Conservation (phyloP, 139 green algal species). For the Chloropicon primus region DNA sequence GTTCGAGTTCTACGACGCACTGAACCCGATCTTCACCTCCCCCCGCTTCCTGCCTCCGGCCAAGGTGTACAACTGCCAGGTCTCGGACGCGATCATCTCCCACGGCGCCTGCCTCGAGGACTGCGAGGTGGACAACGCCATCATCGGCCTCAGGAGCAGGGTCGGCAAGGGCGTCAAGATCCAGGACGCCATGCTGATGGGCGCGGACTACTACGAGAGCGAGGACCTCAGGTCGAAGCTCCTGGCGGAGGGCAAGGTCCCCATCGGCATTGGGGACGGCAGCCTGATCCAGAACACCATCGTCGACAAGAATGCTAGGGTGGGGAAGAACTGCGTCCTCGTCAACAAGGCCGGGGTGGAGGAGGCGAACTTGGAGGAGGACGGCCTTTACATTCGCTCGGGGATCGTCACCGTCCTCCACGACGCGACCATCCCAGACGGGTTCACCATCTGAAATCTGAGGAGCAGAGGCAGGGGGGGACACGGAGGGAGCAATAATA, state of each 20-base stretch:
- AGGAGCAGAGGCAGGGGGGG: not conserved
- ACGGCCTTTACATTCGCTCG: constrained; percentile 86
- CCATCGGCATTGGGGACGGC: constrained; percentile 79
- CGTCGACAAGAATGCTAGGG: constrained; percentile 98
- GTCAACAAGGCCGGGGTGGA: constrained; percentile 81
- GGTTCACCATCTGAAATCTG: constrained; percentile 54
- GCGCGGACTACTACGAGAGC: constrained; percentile 93
- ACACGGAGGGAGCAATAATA: too few relatives aligned
- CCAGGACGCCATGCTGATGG: constrained; percentile 76
- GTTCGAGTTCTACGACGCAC: constrained; percentile 96
- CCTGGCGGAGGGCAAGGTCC: constrained; percentile 52
- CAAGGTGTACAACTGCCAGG: constrained; percentile 66
- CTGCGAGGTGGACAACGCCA: constrained; percentile 71
- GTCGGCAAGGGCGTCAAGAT: constrained; percentile 48
- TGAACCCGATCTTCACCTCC: constrained; percentile 94
- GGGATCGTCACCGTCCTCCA: constrained; percentile 88
- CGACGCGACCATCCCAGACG: constrained; percentile 64
- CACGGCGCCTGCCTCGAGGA: constrained; percentile 65
- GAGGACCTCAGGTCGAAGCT: constrained; percentile 56
- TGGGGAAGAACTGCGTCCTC: constrained; percentile 72
- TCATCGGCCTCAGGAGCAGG: constrained; percentile 82
- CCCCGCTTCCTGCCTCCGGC: constrained; percentile 92
- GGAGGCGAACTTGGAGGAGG: constrained; percentile 65
- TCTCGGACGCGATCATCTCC: constrained; percentile 61
- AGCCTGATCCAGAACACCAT: constrained; percentile 79